Conservation (phyloP, 345 rosid species). For the Salix koriyanagi region DNA sequence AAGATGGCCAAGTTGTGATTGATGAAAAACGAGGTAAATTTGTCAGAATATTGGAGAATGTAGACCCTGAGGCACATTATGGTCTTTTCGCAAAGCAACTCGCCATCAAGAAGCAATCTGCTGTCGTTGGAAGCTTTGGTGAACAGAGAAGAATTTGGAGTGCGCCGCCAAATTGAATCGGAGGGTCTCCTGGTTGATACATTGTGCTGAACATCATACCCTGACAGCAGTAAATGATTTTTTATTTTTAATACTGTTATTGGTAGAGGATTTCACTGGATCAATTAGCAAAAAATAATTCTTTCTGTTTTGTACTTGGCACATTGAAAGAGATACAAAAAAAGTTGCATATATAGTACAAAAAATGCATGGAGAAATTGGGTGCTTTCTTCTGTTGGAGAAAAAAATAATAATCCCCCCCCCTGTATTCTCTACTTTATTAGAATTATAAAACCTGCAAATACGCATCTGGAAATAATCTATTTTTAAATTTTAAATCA, state of each 20-base stretch:
- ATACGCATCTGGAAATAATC: too few species aligned
- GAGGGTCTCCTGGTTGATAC: too few species aligned
- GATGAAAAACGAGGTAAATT: conserved; percentile 40
- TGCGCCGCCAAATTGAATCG: conserved; percentile 27
- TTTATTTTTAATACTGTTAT: too few species aligned
- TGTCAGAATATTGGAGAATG: conserved; percentile 41
- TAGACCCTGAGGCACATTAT: conserved; percentile 41
- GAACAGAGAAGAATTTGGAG: conserved; percentile 69
- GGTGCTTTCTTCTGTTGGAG: not conserved
- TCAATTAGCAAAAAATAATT: too few species aligned
- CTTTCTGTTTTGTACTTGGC: too few species aligned
- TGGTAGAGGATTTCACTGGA: too few species aligned
- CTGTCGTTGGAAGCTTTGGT: conserved; percentile 65
- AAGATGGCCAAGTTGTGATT: conserved; percentile 48
- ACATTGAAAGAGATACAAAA: too few species aligned
- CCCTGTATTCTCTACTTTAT: too few species aligned
- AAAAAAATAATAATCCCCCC: too few species aligned
- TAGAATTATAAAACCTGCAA: too few species aligned
- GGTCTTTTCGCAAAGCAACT: conserved; percentile 45
- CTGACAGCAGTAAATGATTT: conserved; percentile 13
- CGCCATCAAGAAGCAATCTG: conserved; percentile 51
- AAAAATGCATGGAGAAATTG: not conserved
- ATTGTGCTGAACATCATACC: not conserved
- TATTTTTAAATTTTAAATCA: too few species aligned
- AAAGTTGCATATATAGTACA: too few species aligned